Conservation (phyloP, 164 flowering plant species). For the Platanus orientalis region DNA sequence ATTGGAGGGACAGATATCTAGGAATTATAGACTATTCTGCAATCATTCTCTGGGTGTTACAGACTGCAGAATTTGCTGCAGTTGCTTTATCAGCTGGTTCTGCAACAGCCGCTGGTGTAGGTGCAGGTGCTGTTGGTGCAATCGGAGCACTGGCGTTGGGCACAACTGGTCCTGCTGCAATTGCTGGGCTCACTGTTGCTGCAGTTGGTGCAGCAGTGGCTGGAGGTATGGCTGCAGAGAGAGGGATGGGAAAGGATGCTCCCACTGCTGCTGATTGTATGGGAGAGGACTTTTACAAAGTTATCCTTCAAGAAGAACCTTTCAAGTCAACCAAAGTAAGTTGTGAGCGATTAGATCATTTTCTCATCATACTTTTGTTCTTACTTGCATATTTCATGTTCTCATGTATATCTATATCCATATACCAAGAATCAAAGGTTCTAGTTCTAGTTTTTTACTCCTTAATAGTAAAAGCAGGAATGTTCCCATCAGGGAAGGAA, state of each 20-base stretch:
- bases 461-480: no score
- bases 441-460: no score
- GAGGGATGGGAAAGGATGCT: constrained; percentile 68
- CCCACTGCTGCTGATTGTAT: constrained; percentile 66
- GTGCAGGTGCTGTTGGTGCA: constrained; percentile 83
- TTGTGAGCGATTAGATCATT: not conserved
- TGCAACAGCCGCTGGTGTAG: constrained; percentile 85
- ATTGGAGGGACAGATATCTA: constrained; percentile 76
- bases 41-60: constrained; percentile 79
- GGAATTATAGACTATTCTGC: constrained; percentile 86
- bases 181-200: constrained; percentile 78
- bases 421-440: no score
- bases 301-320: constrained; percentile 83
- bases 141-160: constrained; percentile 82
- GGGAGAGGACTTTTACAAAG: constrained; percentile 85
- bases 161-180: constrained; percentile 77
- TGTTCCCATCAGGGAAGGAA: no score
- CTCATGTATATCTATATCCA: no score
- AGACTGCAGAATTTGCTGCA: constrained; percentile 87
- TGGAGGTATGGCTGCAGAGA: constrained; percentile 76
- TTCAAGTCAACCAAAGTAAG: constrained; percentile 89
- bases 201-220: constrained; percentile 89
- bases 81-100: constrained; percentile 63
- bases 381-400: no score
- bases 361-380: no score